A percentile compares a stretch with the other conserved stretches of the same genome.
Evolutionary conservation across 2,329 filamentous ascomycete genomes (phyloP).

Genomic region (Fusarium pilosicola): DNA sequence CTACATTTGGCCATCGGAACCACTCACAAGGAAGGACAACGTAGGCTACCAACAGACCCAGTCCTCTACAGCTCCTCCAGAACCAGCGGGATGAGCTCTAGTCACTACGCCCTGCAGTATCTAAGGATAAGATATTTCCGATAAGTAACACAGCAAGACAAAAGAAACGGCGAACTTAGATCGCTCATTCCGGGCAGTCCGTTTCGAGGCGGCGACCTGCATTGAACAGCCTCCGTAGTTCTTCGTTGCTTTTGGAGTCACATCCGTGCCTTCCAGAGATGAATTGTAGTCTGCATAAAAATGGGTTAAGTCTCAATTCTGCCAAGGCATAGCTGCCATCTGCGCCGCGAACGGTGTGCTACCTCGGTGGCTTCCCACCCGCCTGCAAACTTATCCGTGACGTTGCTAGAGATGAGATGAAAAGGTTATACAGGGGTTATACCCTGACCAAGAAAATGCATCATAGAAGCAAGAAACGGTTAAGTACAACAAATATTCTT

Average conservation of each 20-base stretch:
- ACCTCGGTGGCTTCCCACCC: not conserved
- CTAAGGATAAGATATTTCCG: not conserved
- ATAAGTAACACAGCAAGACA: not conserved
- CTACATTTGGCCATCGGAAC: rapidly evolving
- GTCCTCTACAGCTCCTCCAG: not conserved
- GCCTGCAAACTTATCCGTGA: not conserved
- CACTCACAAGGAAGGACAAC: not conserved
- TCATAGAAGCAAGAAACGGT: not conserved
- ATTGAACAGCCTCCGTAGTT: rapidly evolving
- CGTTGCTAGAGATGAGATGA: not conserved
- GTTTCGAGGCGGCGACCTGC: not conserved
- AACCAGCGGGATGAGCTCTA: not conserved
- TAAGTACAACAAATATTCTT: not conserved
- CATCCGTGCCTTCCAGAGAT: not conserved
- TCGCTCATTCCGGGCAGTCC: not conserved
- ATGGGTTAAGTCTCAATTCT: too few species aligned
- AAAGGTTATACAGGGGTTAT: not conserved
- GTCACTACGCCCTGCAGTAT: not conserved
- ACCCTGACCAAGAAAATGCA: not conserved
- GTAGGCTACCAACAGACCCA: not conserved
- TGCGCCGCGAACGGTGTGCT: not conserved
- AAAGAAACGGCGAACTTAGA: not conserved
- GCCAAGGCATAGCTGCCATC: not conserved
- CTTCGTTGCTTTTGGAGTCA: not conserved
- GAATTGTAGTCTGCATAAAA: too few species aligned